Conservation (phyloP, 495 filamentous ascomycete species). For the Xylaria sp. region DNA sequence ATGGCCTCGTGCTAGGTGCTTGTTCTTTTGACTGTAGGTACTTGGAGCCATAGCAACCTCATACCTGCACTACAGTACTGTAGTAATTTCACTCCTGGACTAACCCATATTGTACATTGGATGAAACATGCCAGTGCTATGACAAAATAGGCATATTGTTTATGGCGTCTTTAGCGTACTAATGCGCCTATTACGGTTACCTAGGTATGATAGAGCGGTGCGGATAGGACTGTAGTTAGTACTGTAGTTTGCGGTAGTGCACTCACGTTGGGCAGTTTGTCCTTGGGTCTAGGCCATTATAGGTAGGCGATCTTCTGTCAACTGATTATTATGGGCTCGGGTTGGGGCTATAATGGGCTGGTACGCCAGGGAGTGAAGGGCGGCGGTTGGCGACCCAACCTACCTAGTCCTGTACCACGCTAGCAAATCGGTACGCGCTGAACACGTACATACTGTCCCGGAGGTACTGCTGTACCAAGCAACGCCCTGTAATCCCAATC, state of each 20-base stretch:
- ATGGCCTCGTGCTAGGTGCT: neutral
- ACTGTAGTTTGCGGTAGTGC: neutral
- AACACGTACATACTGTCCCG: conserved; percentile 8
- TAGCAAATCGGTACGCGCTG: conserved; percentile 8
- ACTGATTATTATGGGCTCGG: conserved; percentile 7
- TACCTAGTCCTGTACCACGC: neutral
- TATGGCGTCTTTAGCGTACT: conserved; percentile 1
- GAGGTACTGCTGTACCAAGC: conserved; percentile 2
- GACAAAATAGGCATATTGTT: conserved; percentile 5
- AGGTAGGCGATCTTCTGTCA: conserved; percentile 16
- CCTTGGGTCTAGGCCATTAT: neutral
- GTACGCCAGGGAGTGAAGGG: neutral
- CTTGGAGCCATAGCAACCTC: neutral
- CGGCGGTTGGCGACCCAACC: neutral
- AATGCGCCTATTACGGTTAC: neutral
- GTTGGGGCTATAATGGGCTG: conserved; percentile 3
- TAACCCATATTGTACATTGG: conserved; percentile 5
- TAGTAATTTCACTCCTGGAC: neutral
- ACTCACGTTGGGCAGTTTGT: neutral
- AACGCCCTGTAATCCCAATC: neutral
- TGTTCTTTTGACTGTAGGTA: neutral
- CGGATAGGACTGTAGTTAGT: neutral
- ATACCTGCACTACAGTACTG: neutral
- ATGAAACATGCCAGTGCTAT: conserved; percentile 4
- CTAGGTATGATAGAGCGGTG: neutral